phyloP scores from a whole-genome alignment of 2,329 filamentous ascomycete species.

The Tolypocladium capitatum region DNA sequence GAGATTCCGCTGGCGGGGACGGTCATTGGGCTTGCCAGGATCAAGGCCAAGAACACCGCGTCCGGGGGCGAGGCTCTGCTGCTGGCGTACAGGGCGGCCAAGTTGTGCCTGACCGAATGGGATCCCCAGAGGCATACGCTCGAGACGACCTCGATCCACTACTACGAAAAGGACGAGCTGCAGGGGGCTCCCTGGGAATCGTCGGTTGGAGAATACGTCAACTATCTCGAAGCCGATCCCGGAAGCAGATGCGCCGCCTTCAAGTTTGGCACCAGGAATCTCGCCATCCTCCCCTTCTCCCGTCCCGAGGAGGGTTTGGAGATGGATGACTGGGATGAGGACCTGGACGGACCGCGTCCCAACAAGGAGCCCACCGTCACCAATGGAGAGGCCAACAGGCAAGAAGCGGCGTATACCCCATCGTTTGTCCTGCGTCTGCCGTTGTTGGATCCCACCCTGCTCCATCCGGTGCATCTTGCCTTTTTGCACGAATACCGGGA shows the following conservation, averaged over 20 bases:
- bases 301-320: conserved; percentile 77
- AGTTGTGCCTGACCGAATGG: conserved; percentile 89
- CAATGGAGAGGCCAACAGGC: conserved; percentile 21
- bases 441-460: conserved; percentile 72
- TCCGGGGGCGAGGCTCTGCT: conserved; percentile 76
- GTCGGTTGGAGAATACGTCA: conserved; percentile 61
- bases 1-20: conserved; percentile 78
- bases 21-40: conserved; percentile 66
- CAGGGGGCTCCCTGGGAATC: conserved; percentile 71
- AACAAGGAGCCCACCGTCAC: conserved; percentile 27
- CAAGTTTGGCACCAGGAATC: conserved; percentile 77
- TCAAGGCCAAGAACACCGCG: conserved; percentile 59
- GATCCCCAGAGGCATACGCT: conserved; percentile 68
- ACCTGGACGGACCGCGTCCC: conserved; percentile 56
- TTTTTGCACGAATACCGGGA: conserved; percentile 97
- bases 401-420: conserved; percentile 62
- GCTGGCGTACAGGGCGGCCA: conserved; percentile 77
- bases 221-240: conserved; percentile 76
- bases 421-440: conserved; percentile 91
- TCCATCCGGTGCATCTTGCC: conserved; percentile 80
- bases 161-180: conserved; percentile 90
- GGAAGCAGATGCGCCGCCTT: conserved; percentile 86
- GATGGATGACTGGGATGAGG: conserved; percentile 83
- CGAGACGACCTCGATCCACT: conserved; percentile 88
- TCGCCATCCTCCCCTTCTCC: conserved; percentile 88